phyloP scores from a whole-genome alignment of 306 rosid genomes.

The Trifolium dubium region DNA sequence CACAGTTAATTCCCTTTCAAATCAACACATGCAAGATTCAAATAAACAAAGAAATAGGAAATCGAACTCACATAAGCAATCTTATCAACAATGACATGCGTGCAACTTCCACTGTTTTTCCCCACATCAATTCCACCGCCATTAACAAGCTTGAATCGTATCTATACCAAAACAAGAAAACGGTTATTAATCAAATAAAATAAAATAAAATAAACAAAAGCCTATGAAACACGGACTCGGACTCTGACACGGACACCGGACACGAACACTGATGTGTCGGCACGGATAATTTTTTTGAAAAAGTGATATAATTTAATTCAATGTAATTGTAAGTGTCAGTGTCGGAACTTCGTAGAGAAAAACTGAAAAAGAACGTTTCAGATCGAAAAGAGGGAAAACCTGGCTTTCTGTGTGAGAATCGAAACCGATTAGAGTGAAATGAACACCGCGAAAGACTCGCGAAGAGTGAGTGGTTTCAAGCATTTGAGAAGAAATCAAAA shows the following conservation, averaged over 20 bases:
- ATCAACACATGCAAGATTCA: background rate
- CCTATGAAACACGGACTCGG: no score
- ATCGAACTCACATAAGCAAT: slow-evolving; percentile 56
- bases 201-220: background rate
- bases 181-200: background rate
- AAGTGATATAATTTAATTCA: no score
- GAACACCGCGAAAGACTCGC: slow-evolving; percentile 61
- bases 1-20: background rate
- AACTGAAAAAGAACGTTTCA: background rate
- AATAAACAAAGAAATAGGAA: background rate
- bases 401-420: slow-evolving; percentile 52
- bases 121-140: slow-evolving; percentile 82
- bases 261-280: no score
- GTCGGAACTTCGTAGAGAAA: no score
- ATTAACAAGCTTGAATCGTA: slow-evolving; percentile 69
- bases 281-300: no score
- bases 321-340: no score
- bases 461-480: slow-evolving; percentile 50
- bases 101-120: slow-evolving; percentile 60
- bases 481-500: slow-evolving; percentile 31
- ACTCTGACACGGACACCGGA: no score
- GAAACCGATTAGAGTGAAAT: slow-evolving; percentile 72
- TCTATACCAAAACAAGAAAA: slow-evolving; percentile 44
- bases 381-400: slow-evolving; percentile 48
- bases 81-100: slow-evolving; percentile 79